Evolutionary conservation across 2,329 filamentous ascomycete genomes (phyloP).

Genomic region (Malbranchea zuffiana): DNA sequence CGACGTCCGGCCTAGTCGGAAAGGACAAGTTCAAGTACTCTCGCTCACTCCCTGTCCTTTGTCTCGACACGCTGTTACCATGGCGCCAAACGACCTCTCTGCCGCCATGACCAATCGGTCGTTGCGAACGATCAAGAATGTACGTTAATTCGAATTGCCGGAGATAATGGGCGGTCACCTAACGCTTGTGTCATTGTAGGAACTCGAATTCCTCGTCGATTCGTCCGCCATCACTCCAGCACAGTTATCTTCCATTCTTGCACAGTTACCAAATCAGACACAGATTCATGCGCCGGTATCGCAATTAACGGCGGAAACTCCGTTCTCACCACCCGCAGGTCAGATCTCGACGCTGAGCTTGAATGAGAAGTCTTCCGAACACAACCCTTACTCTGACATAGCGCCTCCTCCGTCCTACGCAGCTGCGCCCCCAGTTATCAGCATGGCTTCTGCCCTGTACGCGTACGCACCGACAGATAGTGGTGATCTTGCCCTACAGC

Average conservation of each 20-base stretch:
- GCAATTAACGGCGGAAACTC: conserved; percentile 15
- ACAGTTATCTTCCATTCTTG: conserved; percentile 63
- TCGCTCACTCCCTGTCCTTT: too few relatives aligned
- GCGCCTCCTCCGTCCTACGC: conserved; percentile 43
- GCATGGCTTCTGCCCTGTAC: conserved; percentile 71
- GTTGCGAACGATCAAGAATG: conserved; percentile 76
- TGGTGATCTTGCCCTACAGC: conserved; percentile 70
- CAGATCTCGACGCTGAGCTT: conserved; percentile 16
- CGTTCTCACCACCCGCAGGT: conserved; percentile 10
- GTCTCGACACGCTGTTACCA: too few relatives aligned
- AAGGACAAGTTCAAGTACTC: too few relatives aligned
- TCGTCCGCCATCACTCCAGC: conserved; percentile 64
- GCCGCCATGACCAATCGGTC: conserved; percentile 66
- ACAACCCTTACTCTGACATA: conserved; percentile 36
- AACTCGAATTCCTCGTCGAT: conserved; percentile 82
- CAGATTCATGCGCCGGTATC: conserved; percentile 26
- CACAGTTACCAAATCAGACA: conserved; percentile 53
- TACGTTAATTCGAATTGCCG: conserved; percentile 34
- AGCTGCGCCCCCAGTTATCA: conserved; percentile 46
- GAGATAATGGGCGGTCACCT: conserved; percentile 10
- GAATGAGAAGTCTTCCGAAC: conserved; percentile 17
- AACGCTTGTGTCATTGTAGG: conserved; percentile 41
- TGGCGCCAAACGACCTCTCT: conserved; percentile 21
- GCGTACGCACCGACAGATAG: conserved; percentile 68
- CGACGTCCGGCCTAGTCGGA: too few relatives aligned